Conservation (phyloP, 495 filamentous ascomycete genomes). For the Penicillium tannophilum region DNA sequence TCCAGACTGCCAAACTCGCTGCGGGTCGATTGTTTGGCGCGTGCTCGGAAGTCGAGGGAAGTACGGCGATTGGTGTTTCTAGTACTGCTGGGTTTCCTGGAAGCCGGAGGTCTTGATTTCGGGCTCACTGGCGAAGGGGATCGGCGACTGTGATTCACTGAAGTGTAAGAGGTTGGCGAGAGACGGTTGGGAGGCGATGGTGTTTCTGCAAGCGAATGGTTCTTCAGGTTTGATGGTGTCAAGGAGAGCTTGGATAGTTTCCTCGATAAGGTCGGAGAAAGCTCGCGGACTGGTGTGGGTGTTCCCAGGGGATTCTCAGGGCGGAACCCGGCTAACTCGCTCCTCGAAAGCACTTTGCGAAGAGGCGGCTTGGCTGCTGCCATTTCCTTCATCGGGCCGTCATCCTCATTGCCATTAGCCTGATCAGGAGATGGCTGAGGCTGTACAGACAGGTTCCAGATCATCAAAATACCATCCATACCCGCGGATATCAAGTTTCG, state of each 20-base stretch:
- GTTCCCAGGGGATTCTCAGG: slow-evolving; percentile 46
- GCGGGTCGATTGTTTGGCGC: slow-evolving; percentile 55
- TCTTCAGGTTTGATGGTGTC: slow-evolving; percentile 34
- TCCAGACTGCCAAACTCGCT: slow-evolving; percentile 65
- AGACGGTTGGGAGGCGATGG: slow-evolving; percentile 40
- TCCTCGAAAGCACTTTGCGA: slow-evolving; percentile 72
- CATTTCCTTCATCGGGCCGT: slow-evolving; percentile 53
- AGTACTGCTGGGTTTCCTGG: slow-evolving; percentile 23
- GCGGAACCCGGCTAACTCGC: slow-evolving; percentile 75
- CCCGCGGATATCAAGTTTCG: slow-evolving; percentile 72
- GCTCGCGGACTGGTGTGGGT: slow-evolving; percentile 56
- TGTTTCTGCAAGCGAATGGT: slow-evolving; percentile 28
- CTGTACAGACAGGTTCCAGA: slow-evolving; percentile 66
- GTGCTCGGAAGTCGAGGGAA: slow-evolving; percentile 58
- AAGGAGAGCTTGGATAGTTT: slow-evolving; percentile 55
- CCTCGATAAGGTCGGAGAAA: slow-evolving; percentile 65
- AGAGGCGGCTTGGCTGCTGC: slow-evolving; percentile 66
- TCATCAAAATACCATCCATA: slow-evolving; percentile 83
- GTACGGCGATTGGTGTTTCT: slow-evolving; percentile 47
- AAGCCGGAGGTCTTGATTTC: slow-evolving; percentile 22
- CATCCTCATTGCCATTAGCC: slow-evolving; percentile 31
- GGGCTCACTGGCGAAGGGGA: slow-evolving; percentile 52
- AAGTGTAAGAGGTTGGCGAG: slow-evolving; percentile 34
- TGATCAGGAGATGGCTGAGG: slow-evolving; percentile 38
- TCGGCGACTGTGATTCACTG: slow-evolving; percentile 33